These are phyloP conservation scores for Leccinum pachyderme DNA, from an alignment of 1,284 basidiomycete species.

Conservation along the genomic window DNA sequence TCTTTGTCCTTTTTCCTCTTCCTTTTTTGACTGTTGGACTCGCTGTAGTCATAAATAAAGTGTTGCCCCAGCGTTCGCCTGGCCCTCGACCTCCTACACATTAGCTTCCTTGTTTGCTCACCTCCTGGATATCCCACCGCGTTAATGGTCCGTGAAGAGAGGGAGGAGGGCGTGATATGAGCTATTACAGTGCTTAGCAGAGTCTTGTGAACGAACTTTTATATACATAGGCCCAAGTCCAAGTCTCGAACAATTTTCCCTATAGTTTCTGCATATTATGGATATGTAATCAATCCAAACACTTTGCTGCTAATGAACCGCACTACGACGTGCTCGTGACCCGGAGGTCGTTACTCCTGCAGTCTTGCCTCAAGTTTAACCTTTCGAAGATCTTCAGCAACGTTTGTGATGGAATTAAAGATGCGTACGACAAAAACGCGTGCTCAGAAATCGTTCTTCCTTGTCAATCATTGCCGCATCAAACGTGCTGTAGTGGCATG, in stretches of 20 bases:
- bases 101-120: neutral
- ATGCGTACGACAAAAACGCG: too few species aligned
- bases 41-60: slow-evolving; percentile 10
- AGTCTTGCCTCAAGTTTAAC: too few species aligned
- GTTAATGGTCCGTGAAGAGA: too few species aligned
- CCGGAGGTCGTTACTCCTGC: neutral
- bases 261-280: neutral
- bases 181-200: neutral
- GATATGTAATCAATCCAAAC: neutral
- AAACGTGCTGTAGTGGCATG: neutral
- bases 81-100: neutral
- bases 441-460: too few species aligned
- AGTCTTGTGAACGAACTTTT: neutral
- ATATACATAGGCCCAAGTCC: neutral
- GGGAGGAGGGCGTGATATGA: neutral
- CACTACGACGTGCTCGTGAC: neutral
- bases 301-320: neutral
- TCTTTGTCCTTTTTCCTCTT: neutral
- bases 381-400: too few species aligned
- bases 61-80: neutral
- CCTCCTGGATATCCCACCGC: neutral
- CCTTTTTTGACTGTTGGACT: neutral
- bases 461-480: too few species aligned
- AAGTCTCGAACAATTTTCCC: neutral
- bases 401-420: too few species aligned